Evolutionary conservation across 108 stramenopile genomes (phyloP), one percentile per base, ranked within the genome.

Genomic region (Skeletonema costatum): DNA sequence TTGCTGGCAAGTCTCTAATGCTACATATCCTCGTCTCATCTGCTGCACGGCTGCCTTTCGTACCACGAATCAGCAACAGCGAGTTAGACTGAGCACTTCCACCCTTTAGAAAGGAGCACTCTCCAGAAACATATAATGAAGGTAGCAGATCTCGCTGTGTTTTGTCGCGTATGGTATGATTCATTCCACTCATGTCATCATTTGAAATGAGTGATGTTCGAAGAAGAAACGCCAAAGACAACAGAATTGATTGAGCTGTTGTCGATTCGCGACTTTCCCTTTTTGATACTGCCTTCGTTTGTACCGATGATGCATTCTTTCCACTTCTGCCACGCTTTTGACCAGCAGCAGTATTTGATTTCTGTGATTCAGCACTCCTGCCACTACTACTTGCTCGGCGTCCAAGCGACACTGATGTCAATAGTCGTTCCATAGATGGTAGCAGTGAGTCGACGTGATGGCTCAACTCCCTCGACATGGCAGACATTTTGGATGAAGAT

Each of bases 251-350:
- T 60, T 81, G 73, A 58, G 61, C 67, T 60, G 74, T 64, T 58
- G 73, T 39, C 46, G 74, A 66, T 48, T 25, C 71, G 32, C 59
- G 29, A 12, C 71, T 17, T 46, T 25, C 53, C 53, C 8, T 56
- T 56, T 21, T 56, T 56, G 53, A 56, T 29, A 8, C n/a, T 51
- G 19, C 25, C 53, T 56, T 29, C 2, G 53, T 56, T 25, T 56
- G 53, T 56, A 1, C 53, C 7, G 53, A 56, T 39, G 53, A 29
- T 32, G n/a, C 38, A 44, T 36, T 61, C 8, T 66, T 83, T 39
- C 19, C 74, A 64, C 75, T 68, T 42, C 78, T 78, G 39, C 67
- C 70, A 17, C 69, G 64, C 62, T 81, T 83, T 74, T 83, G 78
- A 35, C 32, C 12, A 42, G 63, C 73, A 66, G 72, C 13, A 46